phyloP scores from a whole-genome alignment of 495 filamentous ascomycete species.

The Neurospora discreta region DNA sequence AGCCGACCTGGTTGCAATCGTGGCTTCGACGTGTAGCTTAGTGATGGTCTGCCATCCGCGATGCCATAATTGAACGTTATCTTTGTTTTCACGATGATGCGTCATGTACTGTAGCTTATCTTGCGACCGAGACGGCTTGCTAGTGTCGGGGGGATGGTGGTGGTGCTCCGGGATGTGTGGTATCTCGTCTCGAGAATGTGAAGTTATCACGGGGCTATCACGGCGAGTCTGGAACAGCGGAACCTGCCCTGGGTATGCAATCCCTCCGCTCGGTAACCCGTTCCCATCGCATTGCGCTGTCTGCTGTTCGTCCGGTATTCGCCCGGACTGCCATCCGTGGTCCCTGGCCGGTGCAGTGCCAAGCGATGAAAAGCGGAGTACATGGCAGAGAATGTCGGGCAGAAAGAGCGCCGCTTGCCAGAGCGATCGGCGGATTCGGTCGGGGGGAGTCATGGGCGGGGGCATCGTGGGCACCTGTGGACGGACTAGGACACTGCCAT shows the following conservation, averaged over 20 bases:
- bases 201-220: background rate
- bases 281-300: background rate
- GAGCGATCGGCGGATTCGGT: background rate
- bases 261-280: background rate
- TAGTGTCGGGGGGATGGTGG: background rate
- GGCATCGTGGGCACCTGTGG: background rate
- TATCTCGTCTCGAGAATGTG: background rate
- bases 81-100: background rate
- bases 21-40: constrained; percentile 16
- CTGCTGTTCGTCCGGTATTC: background rate
- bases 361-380: background rate
- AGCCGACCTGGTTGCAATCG: constrained; percentile 2
- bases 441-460: background rate
- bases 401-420: background rate
- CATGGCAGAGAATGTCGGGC: background rate
- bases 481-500: background rate
- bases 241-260: background rate
- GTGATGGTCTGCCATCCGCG: background rate
- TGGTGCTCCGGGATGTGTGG: background rate
- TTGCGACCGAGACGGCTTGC: background rate
- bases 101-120: background rate
- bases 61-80: background rate
- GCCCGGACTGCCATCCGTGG: background rate
- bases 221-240: background rate
- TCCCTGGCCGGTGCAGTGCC: background rate